Conservation (phyloP, 768 basidiomycete species). For the Clitopilus passeckerianus region DNA sequence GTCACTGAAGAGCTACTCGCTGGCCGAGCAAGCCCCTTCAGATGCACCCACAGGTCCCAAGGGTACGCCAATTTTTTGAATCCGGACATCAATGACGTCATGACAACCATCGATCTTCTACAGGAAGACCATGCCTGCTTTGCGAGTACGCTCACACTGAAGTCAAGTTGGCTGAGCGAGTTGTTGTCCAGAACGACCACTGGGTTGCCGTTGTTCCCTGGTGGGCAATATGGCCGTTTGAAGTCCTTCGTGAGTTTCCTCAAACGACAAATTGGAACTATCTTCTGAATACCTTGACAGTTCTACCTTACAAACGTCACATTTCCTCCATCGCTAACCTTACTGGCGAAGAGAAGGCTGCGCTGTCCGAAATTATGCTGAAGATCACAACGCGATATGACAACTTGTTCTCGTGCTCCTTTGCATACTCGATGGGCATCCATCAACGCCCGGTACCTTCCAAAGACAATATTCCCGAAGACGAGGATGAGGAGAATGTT, state of each 20-base stretch:
- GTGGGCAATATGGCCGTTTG: slow-evolving; percentile 96
- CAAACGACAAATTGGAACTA: neutral
- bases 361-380: slow-evolving; percentile 68
- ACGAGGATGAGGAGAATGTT: slow-evolving; percentile 42
- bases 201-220: slow-evolving; percentile 89
- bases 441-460: slow-evolving; percentile 75
- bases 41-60: slow-evolving; percentile 52
- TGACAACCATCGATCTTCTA: neutral
- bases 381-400: slow-evolving; percentile 65
- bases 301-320: slow-evolving; percentile 75
- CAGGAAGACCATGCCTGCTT: slow-evolving; percentile 62
- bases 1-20: slow-evolving; percentile 48
- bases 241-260: slow-evolving; percentile 57
- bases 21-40: slow-evolving; percentile 25
- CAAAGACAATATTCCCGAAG: slow-evolving; percentile 13
- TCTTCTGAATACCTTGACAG: slow-evolving; percentile 27
- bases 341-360: slow-evolving; percentile 48
- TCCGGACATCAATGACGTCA: neutral
- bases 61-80: slow-evolving; percentile 17
- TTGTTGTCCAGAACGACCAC: slow-evolving; percentile 67
- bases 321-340: slow-evolving; percentile 67
- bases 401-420: slow-evolving; percentile 79
- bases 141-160: slow-evolving; percentile 79
- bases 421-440: slow-evolving; percentile 93
- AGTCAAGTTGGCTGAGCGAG: slow-evolving; percentile 39